Percentiles rank a stretch among this genome's conserved stretches.
Evolutionary conservation across 768 basidiomycete species (phyloP).

Genomic region (Dentipellis fragilis): DNA sequence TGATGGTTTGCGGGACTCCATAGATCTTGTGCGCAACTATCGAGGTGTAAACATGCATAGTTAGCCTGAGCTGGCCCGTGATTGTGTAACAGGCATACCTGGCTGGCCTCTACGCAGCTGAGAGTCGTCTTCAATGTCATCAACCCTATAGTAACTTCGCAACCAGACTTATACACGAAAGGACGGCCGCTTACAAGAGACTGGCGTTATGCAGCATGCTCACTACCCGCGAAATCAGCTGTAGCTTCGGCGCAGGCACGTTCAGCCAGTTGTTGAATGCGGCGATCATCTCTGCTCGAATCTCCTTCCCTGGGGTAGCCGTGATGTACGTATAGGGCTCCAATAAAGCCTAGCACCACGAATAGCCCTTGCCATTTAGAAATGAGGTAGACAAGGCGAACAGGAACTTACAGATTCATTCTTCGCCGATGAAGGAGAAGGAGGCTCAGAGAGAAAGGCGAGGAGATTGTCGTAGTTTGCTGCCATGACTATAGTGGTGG

Average conservation of each 20-base stretch:
- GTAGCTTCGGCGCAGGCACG: constrained; percentile 64
- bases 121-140: constrained; percentile 91
- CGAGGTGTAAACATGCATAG: too few relatives aligned
- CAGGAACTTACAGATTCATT: not conserved
- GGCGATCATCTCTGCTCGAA: constrained; percentile 76
- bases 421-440: not conserved
- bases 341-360: constrained; percentile 37
- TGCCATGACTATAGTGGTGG: not conserved
- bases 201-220: constrained; percentile 94
- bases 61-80: not conserved
- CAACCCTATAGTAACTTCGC: constrained; percentile 46
- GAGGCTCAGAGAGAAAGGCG: not conserved
- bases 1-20: constrained; percentile 93
- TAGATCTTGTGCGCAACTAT: constrained; percentile 92
- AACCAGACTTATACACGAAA: not conserved
- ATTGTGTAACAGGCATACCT: constrained; percentile 28
- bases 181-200: constrained; percentile 53
- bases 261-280: constrained; percentile 92
- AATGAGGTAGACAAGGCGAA: not conserved
- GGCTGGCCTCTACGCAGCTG: constrained; percentile 81
- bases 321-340: constrained; percentile 86
- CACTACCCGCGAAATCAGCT: constrained; percentile 70
- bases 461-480: not conserved
- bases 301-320: constrained; percentile 86
- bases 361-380: not conserved